Percentiles rank a stretch among this genome's conserved stretches.
phyloP scores from a whole-genome alignment of 768 basidiomycete genomes.

The Suillus lakei region DNA sequence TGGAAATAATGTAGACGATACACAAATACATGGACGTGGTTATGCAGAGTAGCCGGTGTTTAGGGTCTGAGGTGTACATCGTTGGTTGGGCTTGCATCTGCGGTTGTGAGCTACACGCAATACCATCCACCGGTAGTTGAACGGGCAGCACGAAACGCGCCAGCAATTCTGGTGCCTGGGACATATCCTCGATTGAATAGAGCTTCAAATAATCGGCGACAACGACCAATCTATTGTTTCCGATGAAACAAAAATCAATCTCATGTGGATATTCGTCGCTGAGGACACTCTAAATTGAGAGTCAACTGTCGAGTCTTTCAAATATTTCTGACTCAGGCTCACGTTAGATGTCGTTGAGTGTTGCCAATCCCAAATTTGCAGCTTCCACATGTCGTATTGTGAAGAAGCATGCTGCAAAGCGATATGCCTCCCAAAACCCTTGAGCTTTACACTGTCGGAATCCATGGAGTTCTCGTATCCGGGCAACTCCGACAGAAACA shows the following conservation, averaged over 20 bases:
- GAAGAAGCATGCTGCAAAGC: not conserved
- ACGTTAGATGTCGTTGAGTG: not conserved
- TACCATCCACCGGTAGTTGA: not conserved
- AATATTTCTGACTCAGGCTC: not conserved
- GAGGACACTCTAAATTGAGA: not conserved
- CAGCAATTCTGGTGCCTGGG: not conserved
- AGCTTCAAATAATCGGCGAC: not conserved
- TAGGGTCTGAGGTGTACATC: not conserved
- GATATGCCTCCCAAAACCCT: not conserved
- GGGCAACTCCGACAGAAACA: not conserved
- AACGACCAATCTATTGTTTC: not conserved
- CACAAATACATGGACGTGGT: not conserved
- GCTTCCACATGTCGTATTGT: not conserved
- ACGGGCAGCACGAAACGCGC: not conserved
- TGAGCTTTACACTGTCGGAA: not conserved
- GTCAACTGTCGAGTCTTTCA: not conserved
- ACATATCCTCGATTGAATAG: not conserved
- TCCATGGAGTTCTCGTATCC: not conserved
- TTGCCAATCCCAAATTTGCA: not conserved
- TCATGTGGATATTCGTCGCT: fast-evolving
- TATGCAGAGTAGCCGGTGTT: not conserved
- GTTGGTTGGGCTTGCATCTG: not conserved
- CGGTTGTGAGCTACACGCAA: not conserved
- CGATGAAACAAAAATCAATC: not conserved
- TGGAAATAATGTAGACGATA: not conserved